phyloP scores from a whole-genome alignment of 2,329 filamentous ascomycete species.

The Exophiala oligosperma region DNA sequence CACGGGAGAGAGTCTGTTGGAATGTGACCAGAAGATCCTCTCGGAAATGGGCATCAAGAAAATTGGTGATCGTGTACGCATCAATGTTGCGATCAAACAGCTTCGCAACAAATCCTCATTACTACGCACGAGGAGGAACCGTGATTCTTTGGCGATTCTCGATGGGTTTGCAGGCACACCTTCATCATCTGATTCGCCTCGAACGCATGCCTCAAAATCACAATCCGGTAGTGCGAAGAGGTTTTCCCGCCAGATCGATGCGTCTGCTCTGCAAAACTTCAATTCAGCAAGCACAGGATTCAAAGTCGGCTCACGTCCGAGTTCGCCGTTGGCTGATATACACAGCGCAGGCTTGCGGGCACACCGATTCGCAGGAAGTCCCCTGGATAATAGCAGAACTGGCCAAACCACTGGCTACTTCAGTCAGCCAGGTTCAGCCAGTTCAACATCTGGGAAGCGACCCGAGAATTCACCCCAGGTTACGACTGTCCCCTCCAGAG shows the following conservation, averaged over 20 bases:
- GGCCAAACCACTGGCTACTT: conserved; percentile 55
- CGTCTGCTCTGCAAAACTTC: conserved; percentile 40
- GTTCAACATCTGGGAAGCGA: conserved; percentile 54
- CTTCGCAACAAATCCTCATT: conserved; percentile 73
- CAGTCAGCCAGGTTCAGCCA: conserved; percentile 54
- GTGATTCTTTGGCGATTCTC: conserved; percentile 81
- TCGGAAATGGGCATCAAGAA: conserved; percentile 99
- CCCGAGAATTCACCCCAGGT: conserved; percentile 63
- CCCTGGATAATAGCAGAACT: conserved; percentile 54
- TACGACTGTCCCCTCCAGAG: conserved; percentile 59
- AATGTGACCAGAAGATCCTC: conserved; percentile 93
- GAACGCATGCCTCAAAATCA: conserved; percentile 59
- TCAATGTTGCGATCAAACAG: conserved; percentile 83
- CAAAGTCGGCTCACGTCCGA: conserved; percentile 66
- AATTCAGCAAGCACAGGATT: conserved; percentile 41
- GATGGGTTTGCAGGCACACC: conserved; percentile 62
- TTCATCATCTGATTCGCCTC: conserved; percentile 65
- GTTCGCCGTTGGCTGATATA: conserved; percentile 67
- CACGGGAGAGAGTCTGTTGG: conserved; percentile 92
- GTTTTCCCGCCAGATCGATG: conserved; percentile 54
- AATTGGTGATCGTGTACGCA: conserved; percentile 90
- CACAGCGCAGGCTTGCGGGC: conserved; percentile 52
- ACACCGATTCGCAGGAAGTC: conserved; percentile 62
- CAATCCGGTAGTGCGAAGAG: conserved; percentile 57
- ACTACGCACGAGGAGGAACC: conserved; percentile 78